phyloP scores from a whole-genome alignment of 2,329 filamentous ascomycete species.

The Knoxdaviesia capensis region DNA sequence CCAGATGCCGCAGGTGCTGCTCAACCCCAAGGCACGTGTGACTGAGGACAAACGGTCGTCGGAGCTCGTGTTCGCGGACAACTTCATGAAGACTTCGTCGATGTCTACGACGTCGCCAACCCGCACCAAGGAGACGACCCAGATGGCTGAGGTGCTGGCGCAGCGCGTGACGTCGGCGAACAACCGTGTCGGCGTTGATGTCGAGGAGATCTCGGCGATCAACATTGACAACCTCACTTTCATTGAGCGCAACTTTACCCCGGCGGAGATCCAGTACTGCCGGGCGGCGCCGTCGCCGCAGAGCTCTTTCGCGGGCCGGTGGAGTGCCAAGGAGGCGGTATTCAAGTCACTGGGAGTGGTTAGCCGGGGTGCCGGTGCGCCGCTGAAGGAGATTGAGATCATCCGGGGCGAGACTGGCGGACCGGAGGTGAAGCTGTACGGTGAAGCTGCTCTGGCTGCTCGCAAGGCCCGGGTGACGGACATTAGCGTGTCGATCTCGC shows the following conservation, averaged over 20 bases:
- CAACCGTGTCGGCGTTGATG: constrained; percentile 81
- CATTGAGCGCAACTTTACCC: constrained; percentile 83
- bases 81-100: constrained; percentile 45
- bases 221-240: constrained; percentile 93
- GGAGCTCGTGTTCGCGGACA: constrained; percentile 50
- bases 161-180: constrained; percentile 39
- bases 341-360: constrained; percentile 89
- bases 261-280: constrained; percentile 72
- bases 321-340: constrained; percentile 95
- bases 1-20: constrained; percentile 70
- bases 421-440: constrained; percentile 71
- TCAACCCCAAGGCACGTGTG: constrained; percentile 86
- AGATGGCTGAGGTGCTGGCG: constrained; percentile 61
- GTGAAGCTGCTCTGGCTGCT: constrained; percentile 66
- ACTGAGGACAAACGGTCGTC: constrained; percentile 69
- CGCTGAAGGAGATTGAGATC: constrained; percentile 91
- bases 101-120: constrained; percentile 26
- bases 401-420: constrained; percentile 60
- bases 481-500: constrained; percentile 85
- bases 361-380: constrained; percentile 72
- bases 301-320: constrained; percentile 83
- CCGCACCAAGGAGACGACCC: constrained; percentile 42
- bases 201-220: constrained; percentile 72
- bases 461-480: constrained; percentile 71
- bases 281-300: constrained; percentile 57